Evolutionary conservation across 352 stramenopile genomes (phyloP).

Genomic region (Saprolegnia parasitica): DNA sequence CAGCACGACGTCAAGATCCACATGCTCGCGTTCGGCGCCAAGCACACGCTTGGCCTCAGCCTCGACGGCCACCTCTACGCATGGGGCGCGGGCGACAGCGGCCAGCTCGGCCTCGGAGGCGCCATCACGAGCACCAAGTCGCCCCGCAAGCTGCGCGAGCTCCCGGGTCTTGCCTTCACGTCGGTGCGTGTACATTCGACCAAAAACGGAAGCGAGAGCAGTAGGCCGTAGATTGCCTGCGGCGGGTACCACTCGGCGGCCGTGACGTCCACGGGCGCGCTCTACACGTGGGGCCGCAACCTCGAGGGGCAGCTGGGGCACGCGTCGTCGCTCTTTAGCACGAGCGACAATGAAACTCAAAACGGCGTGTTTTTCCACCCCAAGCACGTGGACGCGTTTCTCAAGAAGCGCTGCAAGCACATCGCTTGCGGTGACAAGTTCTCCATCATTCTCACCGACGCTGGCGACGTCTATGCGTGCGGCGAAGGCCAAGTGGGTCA

Average conservation of each 20-base stretch:
- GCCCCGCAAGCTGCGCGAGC: conserved; percentile 23
- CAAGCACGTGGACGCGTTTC: conserved; percentile 61
- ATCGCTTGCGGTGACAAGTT: conserved; percentile 76
- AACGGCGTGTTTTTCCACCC: conserved; percentile 66
- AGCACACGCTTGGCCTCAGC: conserved; percentile 53
- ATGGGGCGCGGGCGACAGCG: conserved; percentile 43
- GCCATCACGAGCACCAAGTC: conserved; percentile 16
- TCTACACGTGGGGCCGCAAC: conserved; percentile 88
- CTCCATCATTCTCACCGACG: conserved; percentile 56
- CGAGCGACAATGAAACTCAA: conserved; percentile 36
- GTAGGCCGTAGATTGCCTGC: conserved; percentile 61
- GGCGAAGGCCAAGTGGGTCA: conserved; percentile 48
- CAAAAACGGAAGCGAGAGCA: too few species aligned
- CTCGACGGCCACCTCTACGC: conserved; percentile 62
- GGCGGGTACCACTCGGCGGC: conserved; percentile 65
- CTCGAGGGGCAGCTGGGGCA: conserved; percentile 84
- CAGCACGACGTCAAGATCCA: conserved; percentile 47
- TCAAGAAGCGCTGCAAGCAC: conserved; percentile 38
- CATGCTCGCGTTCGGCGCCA: conserved; percentile 46
- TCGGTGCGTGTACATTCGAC: too few species aligned
- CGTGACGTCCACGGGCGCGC: conserved; percentile 66
- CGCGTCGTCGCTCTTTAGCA: conserved; percentile 35
- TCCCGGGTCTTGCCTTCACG: neutral
- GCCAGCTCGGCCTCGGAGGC: conserved; percentile 43
- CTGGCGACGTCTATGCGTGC: conserved; percentile 70